These are phyloP conservation scores for Aspergillus vadensis DNA, from an alignment of 2,329 filamentous ascomycete species.

Conservation along the genomic window DNA sequence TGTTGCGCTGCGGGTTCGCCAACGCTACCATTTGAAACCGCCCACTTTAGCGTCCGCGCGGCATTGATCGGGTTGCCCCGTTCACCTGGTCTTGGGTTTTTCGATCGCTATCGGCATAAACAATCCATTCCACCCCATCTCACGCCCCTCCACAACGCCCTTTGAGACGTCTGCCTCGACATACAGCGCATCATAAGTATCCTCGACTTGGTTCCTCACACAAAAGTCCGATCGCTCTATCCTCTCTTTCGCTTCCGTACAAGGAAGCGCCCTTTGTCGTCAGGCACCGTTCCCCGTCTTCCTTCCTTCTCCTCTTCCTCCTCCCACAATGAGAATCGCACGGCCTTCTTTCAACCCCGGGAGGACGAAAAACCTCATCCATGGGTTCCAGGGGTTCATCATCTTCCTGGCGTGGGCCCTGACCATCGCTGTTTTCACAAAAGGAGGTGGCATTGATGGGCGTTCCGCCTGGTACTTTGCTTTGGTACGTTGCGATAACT, in stretches of 20 bases:
- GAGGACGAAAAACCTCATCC: slow-evolving; percentile 58
- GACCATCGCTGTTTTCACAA: slow-evolving; percentile 60
- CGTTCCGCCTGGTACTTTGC: slow-evolving; percentile 60
- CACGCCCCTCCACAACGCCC: slow-evolving; percentile 11
- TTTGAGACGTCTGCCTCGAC: neutral
- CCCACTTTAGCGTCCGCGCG: slow-evolving; percentile 23
- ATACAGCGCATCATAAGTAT: neutral
- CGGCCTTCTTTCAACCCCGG: slow-evolving; percentile 49
- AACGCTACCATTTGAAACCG: slow-evolving; percentile 1
- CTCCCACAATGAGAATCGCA: slow-evolving; percentile 29
- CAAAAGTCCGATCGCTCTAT: neutral
- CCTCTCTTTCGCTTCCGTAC: slow-evolving; percentile 7
- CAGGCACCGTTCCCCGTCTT: slow-evolving; percentile 21
- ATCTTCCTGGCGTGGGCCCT: slow-evolving; percentile 62
- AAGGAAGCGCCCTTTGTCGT: slow-evolving; percentile 15
- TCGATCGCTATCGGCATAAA: slow-evolving; percentile 25
- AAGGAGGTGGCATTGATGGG: slow-evolving; percentile 56
- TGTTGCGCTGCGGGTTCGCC: neutral
- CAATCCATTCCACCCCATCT: slow-evolving; percentile 20
- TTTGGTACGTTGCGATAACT: slow-evolving; percentile 48
- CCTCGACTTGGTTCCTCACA: neutral
- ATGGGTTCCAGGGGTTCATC: slow-evolving; percentile 56
- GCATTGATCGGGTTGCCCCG: slow-evolving; percentile 29
- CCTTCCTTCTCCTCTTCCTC: slow-evolving; percentile 7
- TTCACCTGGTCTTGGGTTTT: slow-evolving; percentile 23